A percentile compares a stretch with the other conserved stretches of the same genome.
Evolutionary conservation across 139 green algal species (phyloP).

Genomic region (Chlamydomonas asymmetrica): DNA sequence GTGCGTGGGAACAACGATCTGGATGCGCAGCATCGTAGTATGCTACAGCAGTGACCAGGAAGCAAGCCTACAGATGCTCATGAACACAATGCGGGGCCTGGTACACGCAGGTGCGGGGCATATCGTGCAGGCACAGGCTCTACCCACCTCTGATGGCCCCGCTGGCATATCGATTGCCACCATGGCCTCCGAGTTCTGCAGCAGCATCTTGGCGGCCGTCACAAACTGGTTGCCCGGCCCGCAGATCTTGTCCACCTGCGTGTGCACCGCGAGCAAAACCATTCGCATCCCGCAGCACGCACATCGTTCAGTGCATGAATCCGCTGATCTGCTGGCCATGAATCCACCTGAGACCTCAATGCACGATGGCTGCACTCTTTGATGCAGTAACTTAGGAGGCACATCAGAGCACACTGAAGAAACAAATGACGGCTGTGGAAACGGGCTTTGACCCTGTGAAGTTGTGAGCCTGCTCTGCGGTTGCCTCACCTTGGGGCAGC

Average conservation of each 20-base stretch:
- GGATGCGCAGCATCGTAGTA: too few species aligned
- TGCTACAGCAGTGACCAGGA: too few species aligned
- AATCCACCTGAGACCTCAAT: too few species aligned
- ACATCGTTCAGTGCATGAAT: too few species aligned
- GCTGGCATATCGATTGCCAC: constrained; percentile 97
- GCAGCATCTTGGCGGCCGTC: constrained; percentile 90
- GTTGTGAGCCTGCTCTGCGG: too few species aligned
- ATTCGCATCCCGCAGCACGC: too few species aligned
- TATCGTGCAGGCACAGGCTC: constrained; percentile 58
- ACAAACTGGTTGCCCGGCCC: constrained; percentile 93
- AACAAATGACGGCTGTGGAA: constrained; percentile 8
- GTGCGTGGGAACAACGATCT: too few species aligned
- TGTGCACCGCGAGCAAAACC: too few species aligned
- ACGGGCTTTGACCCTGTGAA: too few species aligned
- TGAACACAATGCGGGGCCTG: background rate
- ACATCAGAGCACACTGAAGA: background rate
- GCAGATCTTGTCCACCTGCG: constrained; percentile 87
- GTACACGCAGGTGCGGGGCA: background rate
- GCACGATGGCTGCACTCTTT: constrained; percentile 3
- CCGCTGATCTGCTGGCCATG: too few species aligned
- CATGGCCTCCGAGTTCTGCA: constrained; percentile 95
- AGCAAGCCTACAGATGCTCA: background rate
- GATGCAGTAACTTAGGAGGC: too few species aligned
- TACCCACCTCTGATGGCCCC: constrained; percentile 84
- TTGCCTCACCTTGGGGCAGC: constrained; percentile 92